Evolutionary conservation across 345 rosid species (phyloP), one percentile per base, ranked within the genome.

Genomic region (Eucalyptus marginata): DNA sequence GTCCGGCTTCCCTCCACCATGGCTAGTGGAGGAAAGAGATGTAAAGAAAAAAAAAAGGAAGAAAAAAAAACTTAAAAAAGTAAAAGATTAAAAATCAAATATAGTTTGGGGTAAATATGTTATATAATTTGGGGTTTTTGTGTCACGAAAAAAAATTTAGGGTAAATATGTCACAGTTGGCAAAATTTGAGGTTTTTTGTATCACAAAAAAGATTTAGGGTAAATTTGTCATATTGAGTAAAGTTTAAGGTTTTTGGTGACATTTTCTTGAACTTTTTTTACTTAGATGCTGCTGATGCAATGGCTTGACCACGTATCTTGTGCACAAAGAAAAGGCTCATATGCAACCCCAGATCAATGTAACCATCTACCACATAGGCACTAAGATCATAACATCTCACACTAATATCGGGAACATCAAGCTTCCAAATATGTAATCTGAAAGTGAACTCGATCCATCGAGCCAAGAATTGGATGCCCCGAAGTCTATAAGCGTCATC

Each of bases 201-300:
- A 3, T 51, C 2, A 1, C 22, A 0, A 7, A 51, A 51, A 51
- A 16, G 1, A 4, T 51, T 51, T 7, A 6, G 22, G 8, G 0
- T 51, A 16, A 51, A 51, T 51, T 51, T 51, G 4, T 51, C 54
- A 51, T 51, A 51, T 51, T 51, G 3, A 51, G 22, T 51, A 51
- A 51, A 51, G 4, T 51, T 51, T 51, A 17, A 51, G 54, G 22
- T 51, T 51, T 51, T 51, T 17, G 1, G 22, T 51, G 22, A 51
- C 8, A 17, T 51, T 51, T 51, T 51, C 22, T 22, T 1, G 1
- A 68, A 68, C 24, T 20, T 8, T 9, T 10, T 9, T 33, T 33
- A 36, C 44, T 33, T 33, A 10, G 13, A 66, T 66, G 22, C 40
- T 31, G 40, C 79, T 4, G 3, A 31, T n/a, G 40, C 79, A 66